Evolutionary conservation across 176 grass and related monocot genomes (phyloP), one percentile per base, ranked within the genome.

Genomic region (Phoenix dactylifera): DNA sequence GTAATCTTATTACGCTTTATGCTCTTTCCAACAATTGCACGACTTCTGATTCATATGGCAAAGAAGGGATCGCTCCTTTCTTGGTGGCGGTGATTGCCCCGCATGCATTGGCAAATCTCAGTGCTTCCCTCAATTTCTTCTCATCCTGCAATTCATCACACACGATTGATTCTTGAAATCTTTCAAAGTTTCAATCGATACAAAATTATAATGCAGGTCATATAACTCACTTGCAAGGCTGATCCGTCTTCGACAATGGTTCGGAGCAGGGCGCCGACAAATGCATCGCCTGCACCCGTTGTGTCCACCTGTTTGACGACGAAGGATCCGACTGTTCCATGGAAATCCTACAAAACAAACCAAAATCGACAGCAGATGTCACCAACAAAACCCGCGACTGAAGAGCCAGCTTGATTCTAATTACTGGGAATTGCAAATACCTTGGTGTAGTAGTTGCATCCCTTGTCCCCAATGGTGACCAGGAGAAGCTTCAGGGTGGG

Each of bases 61-160:
- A 51, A 17, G 62, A 64, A 64, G 62, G 62, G 39, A 64, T 64
- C 16, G 62, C 62, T 49, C 62, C 62, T 51, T 64, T 64, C 22
- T 51, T 64, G 44, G 62, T 64, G 14, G 62, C 16, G 4, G 62
- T 64, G 62, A 64, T 64, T 1, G 62, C 62, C 0, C 62, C 62
- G 20, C 62, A 64, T 9, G 62, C 62, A 26, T 64, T 64, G 24
- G 62, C 62, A 17, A 64, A 64, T 23, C 23, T 50, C 19, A 64
- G 62, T 3, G 26, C 62, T 25, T 64, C 22, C 44, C 62, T 51
- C 48, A 64, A 32, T 24, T 64, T 64, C 62, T 64, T 64, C 62
- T 64, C 62, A 26, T 64, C 62, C 62, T 64, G 49, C 62, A 64
- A 32, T 64, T 10, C 20, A n/a, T 26, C 15, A 49, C 12, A 64